phyloP scores from a whole-genome alignment of 495 filamentous ascomycete species.

The Usnea hakonensis region DNA sequence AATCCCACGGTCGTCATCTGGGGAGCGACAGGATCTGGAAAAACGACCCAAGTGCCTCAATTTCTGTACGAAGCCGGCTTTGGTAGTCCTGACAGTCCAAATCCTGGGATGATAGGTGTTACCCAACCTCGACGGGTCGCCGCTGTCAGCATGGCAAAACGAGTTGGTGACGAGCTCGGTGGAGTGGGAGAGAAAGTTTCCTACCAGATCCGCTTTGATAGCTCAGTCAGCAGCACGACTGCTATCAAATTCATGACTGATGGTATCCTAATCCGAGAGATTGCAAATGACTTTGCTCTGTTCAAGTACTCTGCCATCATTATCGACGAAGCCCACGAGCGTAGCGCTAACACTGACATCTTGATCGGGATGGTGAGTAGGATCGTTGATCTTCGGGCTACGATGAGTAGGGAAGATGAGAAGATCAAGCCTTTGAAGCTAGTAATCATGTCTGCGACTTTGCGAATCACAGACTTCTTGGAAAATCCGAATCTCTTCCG shows the following conservation, averaged over 20 bases:
- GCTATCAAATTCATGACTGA: constrained; percentile 99
- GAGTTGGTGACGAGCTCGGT: constrained; percentile 79
- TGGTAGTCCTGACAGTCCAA: constrained; percentile 65
- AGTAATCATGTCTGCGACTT: constrained; percentile 96
- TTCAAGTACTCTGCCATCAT: constrained; percentile 91
- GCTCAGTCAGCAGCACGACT: constrained; percentile 70
- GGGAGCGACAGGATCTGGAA: constrained; percentile 92
- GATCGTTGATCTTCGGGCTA: constrained; percentile 69
- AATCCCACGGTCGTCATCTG: constrained; percentile 85
- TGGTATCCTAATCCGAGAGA: constrained; percentile 87
- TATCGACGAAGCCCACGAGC: constrained; percentile 96
- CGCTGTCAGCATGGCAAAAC: constrained; percentile 89
- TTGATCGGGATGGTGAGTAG: constrained; percentile 92
- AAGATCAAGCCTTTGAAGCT: constrained; percentile 75
- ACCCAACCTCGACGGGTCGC: constrained; percentile 92
- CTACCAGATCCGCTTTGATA: constrained; percentile 94
- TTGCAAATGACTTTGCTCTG: constrained; percentile 80
- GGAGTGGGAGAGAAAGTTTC: constrained; percentile 59
- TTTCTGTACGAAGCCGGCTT: constrained; percentile 93
- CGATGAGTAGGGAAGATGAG: constrained; percentile 54
- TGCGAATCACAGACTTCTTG: constrained; percentile 83
- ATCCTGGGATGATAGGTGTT: constrained; percentile 86
- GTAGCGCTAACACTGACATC: constrained; percentile 96
- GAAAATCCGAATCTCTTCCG: constrained; percentile 75
- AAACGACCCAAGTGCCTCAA: constrained; percentile 94